Conservation (phyloP, 148 eudicot genomes). For the Gaultheria prostrata region DNA sequence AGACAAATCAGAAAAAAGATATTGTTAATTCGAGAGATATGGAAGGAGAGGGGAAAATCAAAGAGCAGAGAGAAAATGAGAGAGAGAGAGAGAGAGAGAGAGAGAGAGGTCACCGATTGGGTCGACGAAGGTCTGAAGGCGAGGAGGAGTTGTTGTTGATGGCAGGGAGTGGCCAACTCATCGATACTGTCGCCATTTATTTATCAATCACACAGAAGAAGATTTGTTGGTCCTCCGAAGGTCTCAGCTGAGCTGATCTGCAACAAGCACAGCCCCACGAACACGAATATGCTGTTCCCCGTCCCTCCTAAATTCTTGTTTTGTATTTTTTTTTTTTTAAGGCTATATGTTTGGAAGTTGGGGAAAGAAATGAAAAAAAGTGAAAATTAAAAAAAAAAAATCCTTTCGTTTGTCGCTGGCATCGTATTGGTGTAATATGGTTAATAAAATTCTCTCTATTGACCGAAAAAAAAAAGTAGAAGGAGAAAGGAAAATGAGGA, state of each 20-base stretch:
- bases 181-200: not conserved
- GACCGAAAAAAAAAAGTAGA: too few relatives aligned
- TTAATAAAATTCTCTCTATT: too few relatives aligned
- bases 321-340: too few relatives aligned
- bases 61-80: conserved; percentile 11
- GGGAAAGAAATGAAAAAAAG: too few relatives aligned
- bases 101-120: conserved; percentile 38
- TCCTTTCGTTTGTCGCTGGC: too few relatives aligned
- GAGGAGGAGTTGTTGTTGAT: not conserved
- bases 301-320: too few relatives aligned
- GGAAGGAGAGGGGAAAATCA: not conserved
- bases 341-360: too few relatives aligned
- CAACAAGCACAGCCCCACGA: not conserved
- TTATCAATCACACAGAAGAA: not conserved
- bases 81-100: not conserved
- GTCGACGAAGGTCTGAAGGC: not conserved
- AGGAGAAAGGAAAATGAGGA: too few relatives aligned
- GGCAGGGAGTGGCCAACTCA: not conserved
- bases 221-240: not conserved
- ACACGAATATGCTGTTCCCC: too few relatives aligned
- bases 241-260: not conserved
- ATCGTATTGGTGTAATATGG: too few relatives aligned
- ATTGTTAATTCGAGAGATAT: too few relatives aligned
- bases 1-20: not conserved
- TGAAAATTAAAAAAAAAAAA: too few relatives aligned